Evolutionary conservation across 23 red algal species (phyloP), one percentile per base, ranked within the genome.

Genomic region (Gracilaria domingensis): DNA sequence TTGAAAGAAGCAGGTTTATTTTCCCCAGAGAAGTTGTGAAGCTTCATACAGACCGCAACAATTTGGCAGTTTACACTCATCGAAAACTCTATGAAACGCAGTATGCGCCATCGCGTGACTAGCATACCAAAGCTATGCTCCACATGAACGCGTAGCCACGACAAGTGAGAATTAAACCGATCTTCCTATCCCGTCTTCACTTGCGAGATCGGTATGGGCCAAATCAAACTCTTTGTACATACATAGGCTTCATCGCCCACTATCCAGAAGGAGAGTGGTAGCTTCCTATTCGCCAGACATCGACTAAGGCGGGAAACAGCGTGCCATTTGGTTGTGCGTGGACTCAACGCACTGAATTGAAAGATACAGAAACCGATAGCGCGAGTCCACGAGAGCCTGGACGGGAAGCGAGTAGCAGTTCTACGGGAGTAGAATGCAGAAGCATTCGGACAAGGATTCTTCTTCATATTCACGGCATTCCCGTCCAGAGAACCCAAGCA

Each of bases 361-460:
- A 38, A 77, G 16, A n/a, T 49, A 9, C 45, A 77, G 40, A 77
- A 77, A 77, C 8, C 71, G 71, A 39, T 77, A 77, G 40, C n/a
- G n/a, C n/a, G n/a, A n/a, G n/a, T n/a, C n/a, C n/a, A n/a, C n/a
- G n/a, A n/a, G n/a, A n/a, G n/a, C n/a, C n/a, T n/a, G n/a, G n/a
- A n/a, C n/a, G n/a, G n/a, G n/a, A n/a, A n/a, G n/a, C n/a, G n/a
- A n/a, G 32, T 77, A 77, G 32, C 8, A 77, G 11, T 33, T 35
- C 34, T 77, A 11, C 36, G 8, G 8, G 16, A 77, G 36, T 39
- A 77, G n/a, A 77, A 77, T 9, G 38, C 12, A 18, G 71, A 12
- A 11, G 71, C 38, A 51, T 51, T 23, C 8, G 36, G 71, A 51
- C 71, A 51, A 77, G 71, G 40, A 77, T 12, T 12, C 34, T 77